phyloP scores from a whole-genome alignment of 495 filamentous ascomycete species.

The Aspergillus funiculosus region DNA sequence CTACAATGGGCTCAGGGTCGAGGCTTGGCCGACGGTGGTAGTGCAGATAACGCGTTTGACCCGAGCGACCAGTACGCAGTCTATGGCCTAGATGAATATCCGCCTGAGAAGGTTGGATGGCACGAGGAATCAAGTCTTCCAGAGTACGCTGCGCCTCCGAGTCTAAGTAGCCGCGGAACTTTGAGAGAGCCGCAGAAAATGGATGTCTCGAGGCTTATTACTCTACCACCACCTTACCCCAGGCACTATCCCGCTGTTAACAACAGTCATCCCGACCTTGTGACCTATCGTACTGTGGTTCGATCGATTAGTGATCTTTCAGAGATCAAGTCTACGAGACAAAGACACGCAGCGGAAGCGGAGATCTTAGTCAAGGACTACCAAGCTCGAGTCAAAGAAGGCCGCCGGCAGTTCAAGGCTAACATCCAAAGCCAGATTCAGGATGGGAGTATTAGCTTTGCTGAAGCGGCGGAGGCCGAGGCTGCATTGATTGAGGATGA shows the following conservation, averaged over 20 bases:
- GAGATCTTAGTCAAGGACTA: constrained; percentile 35
- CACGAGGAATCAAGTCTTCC: constrained; percentile 53
- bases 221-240: constrained; percentile 87
- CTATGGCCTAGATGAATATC: constrained; percentile 66
- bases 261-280: constrained; percentile 86
- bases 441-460: constrained; percentile 68
- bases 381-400: constrained; percentile 38
- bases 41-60: constrained; percentile 20
- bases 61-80: constrained; percentile 28
- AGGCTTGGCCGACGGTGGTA: constrained; percentile 27
- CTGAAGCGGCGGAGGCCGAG: constrained; percentile 74
- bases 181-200: constrained; percentile 48
- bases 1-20: constrained; percentile 52
- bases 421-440: constrained; percentile 72
- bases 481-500: constrained; percentile 59
- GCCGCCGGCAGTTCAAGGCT: constrained; percentile 44
- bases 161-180: constrained; percentile 10
- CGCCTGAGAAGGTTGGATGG: constrained; percentile 77
- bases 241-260: constrained; percentile 91
- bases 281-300: constrained; percentile 67
- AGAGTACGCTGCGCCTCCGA: constrained; percentile 17
- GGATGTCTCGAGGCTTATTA: constrained; percentile 88
- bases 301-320: constrained; percentile 69
- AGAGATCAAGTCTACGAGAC: constrained; percentile 63
- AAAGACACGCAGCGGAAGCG: constrained; percentile 45